phyloP scores from a whole-genome alignment of 78 protist genomes.

The Diacronema lutheri region DNA sequence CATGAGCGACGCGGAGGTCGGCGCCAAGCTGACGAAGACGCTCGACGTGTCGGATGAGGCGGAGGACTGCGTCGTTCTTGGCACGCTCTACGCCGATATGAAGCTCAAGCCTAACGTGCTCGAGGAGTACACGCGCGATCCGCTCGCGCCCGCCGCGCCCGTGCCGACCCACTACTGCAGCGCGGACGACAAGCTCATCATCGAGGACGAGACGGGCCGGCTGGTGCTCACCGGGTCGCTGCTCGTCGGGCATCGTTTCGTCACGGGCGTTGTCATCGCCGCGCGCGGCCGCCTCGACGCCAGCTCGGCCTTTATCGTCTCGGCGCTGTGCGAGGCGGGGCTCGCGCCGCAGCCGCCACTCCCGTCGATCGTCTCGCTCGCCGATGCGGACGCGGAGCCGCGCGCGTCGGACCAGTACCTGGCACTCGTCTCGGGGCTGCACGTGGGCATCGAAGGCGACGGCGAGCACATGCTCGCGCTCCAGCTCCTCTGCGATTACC shows the following conservation, averaged over 20 bases:
- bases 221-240: neutral
- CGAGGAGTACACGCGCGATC: conserved; percentile 10
- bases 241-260: neutral
- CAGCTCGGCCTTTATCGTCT: neutral
- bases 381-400: neutral
- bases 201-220: conserved; percentile 43
- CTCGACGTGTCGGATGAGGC: neutral
- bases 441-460: neutral
- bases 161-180: neutral
- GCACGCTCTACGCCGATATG: conserved; percentile 29
- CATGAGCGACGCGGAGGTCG: too few relatives aligned
- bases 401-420: neutral
- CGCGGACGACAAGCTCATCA: conserved; percentile 6
- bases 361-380: neutral
- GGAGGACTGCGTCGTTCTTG: conserved; percentile 16
- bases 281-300: neutral
- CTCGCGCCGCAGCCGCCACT: conserved; percentile 13
- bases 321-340: conserved; percentile 19
- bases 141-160: neutral
- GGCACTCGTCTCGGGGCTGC: conserved; percentile 37
- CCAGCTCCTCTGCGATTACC: conserved; percentile 9
- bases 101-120: conserved; percentile 18
- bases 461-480: neutral
- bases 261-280: conserved; percentile 16
- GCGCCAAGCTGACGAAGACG: neutral